Evolutionary conservation across 352 stramenopile species (phyloP).

Genomic region (Pythium aphanidermatum): DNA sequence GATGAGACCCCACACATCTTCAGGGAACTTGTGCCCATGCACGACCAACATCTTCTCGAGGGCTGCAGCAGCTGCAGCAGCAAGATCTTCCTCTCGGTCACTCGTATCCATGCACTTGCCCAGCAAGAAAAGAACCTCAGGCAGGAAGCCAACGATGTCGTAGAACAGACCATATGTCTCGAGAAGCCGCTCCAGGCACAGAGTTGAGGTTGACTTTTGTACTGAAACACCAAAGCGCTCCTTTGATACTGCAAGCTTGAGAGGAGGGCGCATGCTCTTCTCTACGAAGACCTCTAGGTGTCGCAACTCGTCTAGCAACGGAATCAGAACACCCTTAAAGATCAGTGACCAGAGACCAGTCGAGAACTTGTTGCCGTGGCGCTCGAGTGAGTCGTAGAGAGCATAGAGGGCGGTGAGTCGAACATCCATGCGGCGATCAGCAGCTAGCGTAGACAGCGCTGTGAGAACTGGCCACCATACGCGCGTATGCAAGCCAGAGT

Average conservation of each 20-base stretch:
- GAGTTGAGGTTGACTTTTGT: constrained; percentile 48
- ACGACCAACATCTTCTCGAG: constrained; percentile 65
- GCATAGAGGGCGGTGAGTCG: constrained; percentile 62
- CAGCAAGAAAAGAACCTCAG: constrained; percentile 70
- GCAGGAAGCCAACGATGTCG: constrained; percentile 68
- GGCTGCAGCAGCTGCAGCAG: constrained; percentile 41
- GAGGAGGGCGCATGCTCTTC: constrained; percentile 25
- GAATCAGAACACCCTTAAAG: constrained; percentile 84
- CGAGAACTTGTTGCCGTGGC: constrained; percentile 67
- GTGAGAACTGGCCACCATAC: constrained; percentile 96
- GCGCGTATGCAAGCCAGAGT: constrained; percentile 59
- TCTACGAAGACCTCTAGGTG: constrained; percentile 62
- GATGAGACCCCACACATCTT: constrained; percentile 78
- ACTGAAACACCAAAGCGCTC: constrained; percentile 6
- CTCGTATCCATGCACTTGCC: constrained; percentile 75
- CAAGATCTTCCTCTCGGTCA: constrained; percentile 64
- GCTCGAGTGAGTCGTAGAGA: constrained; percentile 70
- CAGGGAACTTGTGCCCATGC: constrained; percentile 74
- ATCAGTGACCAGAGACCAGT: constrained; percentile 73
- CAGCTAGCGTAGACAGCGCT: constrained; percentile 91
- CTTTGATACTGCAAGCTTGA: constrained; percentile 39
- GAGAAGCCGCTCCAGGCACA: constrained; percentile 56
- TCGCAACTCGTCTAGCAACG: constrained; percentile 69
- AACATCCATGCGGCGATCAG: constrained; percentile 88
- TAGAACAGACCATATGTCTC: constrained; percentile 79